These are phyloP conservation scores for Sclerospora graminicola DNA, from an alignment of 352 stramenopile genomes.

Conservation along the genomic window DNA sequence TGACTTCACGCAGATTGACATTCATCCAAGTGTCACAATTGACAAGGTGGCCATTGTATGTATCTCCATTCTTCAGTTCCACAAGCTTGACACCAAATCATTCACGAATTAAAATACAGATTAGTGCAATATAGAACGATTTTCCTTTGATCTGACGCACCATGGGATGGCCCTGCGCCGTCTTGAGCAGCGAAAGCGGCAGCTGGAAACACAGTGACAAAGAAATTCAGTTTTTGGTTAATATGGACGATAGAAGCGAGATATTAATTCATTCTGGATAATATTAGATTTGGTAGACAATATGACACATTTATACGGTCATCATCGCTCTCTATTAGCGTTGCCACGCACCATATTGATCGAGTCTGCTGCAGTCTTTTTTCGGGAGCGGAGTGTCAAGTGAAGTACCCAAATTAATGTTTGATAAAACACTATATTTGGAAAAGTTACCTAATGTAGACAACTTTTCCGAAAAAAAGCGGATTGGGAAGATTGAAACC, in stretches of 20 bases:
- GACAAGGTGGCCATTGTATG: slow-evolving; percentile 96
- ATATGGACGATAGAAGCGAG: slow-evolving; percentile 1
- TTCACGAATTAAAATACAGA: no score
- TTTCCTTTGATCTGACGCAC: slow-evolving; percentile 17
- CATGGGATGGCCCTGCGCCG: slow-evolving; percentile 91
- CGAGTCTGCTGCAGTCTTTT: slow-evolving; percentile 2
- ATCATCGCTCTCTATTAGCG: neutral
- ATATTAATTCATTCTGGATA: no score
- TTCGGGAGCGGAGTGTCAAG: slow-evolving; percentile 2
- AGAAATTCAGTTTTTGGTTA: slow-evolving; percentile 7
- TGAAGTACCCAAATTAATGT: slow-evolving; percentile 16
- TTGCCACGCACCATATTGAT: slow-evolving; percentile 16
- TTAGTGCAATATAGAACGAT: no score
- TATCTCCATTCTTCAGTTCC: slow-evolving; percentile 98
- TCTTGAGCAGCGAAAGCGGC: slow-evolving; percentile 93
- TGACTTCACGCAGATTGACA: slow-evolving; percentile 97
- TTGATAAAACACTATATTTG: neutral
- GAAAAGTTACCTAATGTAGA: neutral
- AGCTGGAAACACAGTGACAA: slow-evolving; percentile 47
- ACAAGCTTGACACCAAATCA: slow-evolving; percentile 77
- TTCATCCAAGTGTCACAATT: slow-evolving; percentile 99
- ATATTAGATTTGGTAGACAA: neutral
- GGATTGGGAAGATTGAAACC: slow-evolving; percentile 10
- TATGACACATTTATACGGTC: neutral
- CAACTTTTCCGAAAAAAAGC: neutral